Conservation (phyloP, 768 basidiomycete species). For the Mycena albidolilacea region DNA sequence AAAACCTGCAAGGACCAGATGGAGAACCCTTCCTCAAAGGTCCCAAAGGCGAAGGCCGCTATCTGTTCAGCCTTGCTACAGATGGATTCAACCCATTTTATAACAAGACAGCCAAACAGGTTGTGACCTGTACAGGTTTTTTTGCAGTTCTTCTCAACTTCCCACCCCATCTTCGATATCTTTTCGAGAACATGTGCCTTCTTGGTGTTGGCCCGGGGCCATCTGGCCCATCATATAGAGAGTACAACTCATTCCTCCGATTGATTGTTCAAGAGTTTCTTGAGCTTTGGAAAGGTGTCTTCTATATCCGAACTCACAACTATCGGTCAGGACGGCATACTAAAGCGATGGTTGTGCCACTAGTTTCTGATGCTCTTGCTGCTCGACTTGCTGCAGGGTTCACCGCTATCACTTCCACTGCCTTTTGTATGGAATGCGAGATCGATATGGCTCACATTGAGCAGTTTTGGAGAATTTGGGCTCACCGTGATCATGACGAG, state of each 20-base stretch:
- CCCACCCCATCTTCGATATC: constrained; percentile 39
- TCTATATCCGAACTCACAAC: constrained; percentile 42
- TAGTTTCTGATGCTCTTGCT: constrained; percentile 49
- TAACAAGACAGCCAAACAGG: constrained; percentile 46
- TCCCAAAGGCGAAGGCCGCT: constrained; percentile 36
- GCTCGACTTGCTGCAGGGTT: constrained; percentile 47
- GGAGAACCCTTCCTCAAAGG: constrained; percentile 44
- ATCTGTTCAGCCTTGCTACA: constrained; percentile 44
- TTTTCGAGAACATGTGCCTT: constrained; percentile 55
- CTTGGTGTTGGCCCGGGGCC: constrained; percentile 56
- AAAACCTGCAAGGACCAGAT: constrained; percentile 35
- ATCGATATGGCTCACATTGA: constrained; percentile 45
- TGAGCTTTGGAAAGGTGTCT: constrained; percentile 47
- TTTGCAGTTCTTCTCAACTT: constrained; percentile 39
- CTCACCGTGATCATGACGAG: constrained; percentile 27
- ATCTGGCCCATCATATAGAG: constrained; percentile 45
- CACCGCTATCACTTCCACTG: constrained; percentile 33
- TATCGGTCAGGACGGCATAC: constrained; percentile 35
- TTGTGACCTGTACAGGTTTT: constrained; percentile 43
- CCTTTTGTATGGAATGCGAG: constrained; percentile 49
- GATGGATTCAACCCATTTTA: constrained; percentile 49
- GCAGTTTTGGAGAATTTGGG: constrained; percentile 41
- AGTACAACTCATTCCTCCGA: constrained; percentile 53
- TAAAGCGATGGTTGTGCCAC: constrained; percentile 42
- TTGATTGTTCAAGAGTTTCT: constrained; percentile 45